A percentile compares a stretch with the other conserved stretches of the same genome.
These are phyloP conservation scores for Nidula niveotomentosa DNA, from an alignment of 1,284 basidiomycete species.

Conservation along the genomic window DNA sequence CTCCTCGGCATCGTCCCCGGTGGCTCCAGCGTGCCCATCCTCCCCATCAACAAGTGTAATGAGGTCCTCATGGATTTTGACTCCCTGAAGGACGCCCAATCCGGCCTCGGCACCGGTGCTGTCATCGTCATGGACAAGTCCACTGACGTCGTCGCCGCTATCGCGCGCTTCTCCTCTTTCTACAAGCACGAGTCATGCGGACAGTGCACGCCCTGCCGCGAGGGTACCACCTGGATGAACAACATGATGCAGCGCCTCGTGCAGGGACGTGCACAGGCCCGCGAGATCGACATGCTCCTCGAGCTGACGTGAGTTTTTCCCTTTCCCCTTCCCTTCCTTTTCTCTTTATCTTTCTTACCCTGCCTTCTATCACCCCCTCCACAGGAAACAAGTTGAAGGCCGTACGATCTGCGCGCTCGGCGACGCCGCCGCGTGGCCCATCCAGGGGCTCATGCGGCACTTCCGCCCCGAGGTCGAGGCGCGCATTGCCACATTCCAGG, in stretches of 20 bases:
- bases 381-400: conserved; percentile 93
- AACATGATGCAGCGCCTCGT: conserved; percentile 97
- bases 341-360: background rate
- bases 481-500: conserved; percentile 81
- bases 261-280: conserved; percentile 84
- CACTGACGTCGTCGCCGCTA: conserved; percentile 92
- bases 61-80: conserved; percentile 98
- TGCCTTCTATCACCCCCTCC: conserved; percentile 8
- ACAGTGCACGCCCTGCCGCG: conserved; percentile 96
- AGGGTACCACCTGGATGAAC: conserved; percentile 98
- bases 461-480: conserved; percentile 95
- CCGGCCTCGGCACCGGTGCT: conserved; percentile 95
- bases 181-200: conserved; percentile 99
- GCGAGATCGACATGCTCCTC: conserved; percentile 97
- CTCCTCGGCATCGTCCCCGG: conserved; percentile 94
- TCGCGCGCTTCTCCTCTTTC: conserved; percentile 93
- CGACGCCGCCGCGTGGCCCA: conserved; percentile 98
- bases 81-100: conserved; percentile 93
- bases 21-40: conserved; percentile 93
- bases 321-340: conserved; percentile 1
- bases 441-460: conserved; percentile 95
- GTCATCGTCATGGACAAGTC: conserved; percentile 99
- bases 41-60: conserved; percentile 80
- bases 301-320: conserved; percentile 72
- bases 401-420: conserved; percentile 96